Evolutionary conservation across 2,329 filamentous ascomycete species (phyloP).

Genomic region (Hysterium pulicare): DNA sequence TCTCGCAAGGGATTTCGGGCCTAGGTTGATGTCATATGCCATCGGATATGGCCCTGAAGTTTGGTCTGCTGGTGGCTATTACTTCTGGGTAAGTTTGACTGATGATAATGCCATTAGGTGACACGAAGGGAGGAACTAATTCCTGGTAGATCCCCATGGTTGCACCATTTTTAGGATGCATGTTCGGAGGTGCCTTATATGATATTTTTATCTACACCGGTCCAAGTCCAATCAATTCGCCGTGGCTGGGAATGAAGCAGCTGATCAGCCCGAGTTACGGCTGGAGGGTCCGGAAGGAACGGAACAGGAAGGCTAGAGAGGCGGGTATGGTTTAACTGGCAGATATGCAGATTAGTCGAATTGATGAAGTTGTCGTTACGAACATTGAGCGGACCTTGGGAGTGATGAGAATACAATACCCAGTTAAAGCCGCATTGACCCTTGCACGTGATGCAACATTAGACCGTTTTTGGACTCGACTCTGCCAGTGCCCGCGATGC

Average conservation of each 20-base stretch:
- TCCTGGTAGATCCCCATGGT: slow-evolving; percentile 71
- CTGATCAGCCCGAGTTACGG: slow-evolving; percentile 32
- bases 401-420: too few species aligned
- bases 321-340: slow-evolving; percentile 20
- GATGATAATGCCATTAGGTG: background rate
- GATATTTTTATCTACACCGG: slow-evolving; percentile 59
- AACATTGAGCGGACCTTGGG: too few species aligned
- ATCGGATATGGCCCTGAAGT: slow-evolving; percentile 66
- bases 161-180: slow-evolving; percentile 60
- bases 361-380: too few species aligned
- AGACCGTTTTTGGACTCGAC: too few species aligned
- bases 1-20: slow-evolving; percentile 68
- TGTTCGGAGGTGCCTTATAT: slow-evolving; percentile 29
- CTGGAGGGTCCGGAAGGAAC: slow-evolving; percentile 17
- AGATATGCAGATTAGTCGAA: too few species aligned
- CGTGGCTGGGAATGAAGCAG: slow-evolving; percentile 60
- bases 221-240: slow-evolving; percentile 66
- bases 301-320: slow-evolving; percentile 23
- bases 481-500: too few species aligned
- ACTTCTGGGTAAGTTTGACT: slow-evolving; percentile 63
- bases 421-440: too few species aligned
- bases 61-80: slow-evolving; percentile 65
- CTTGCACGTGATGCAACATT: too few species aligned
- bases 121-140: background rate
- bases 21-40: slow-evolving; percentile 63